These are phyloP conservation scores for Penicillium malachiteum DNA, from an alignment of 495 filamentous ascomycete species.

Conservation along the genomic window DNA sequence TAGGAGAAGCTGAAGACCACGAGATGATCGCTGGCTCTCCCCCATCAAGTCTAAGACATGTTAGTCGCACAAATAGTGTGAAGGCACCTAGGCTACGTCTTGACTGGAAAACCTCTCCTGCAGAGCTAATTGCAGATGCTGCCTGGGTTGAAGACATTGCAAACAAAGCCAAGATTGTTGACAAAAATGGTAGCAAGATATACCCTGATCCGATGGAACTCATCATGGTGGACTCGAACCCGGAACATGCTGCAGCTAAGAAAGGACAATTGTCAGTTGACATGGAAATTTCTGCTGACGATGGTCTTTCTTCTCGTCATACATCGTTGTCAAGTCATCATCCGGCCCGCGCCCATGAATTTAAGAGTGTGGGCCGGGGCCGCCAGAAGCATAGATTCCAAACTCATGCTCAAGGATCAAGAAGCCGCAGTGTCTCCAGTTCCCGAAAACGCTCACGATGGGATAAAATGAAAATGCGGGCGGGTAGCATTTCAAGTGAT, in stretches of 20 bases:
- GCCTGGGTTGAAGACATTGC: constrained; percentile 78
- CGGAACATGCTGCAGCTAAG: constrained; percentile 10
- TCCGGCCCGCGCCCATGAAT: constrained; percentile 28
- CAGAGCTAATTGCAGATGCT: constrained; percentile 79
- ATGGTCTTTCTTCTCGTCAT: constrained; percentile 22
- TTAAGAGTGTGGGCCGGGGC: constrained; percentile 34
- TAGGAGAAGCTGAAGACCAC: constrained; percentile 20
- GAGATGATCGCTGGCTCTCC: constrained; percentile 32
- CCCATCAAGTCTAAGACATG: constrained; percentile 33
- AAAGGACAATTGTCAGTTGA: constrained; percentile 17
- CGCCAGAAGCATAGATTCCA: constrained; percentile 31
- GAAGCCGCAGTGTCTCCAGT: constrained; percentile 29
- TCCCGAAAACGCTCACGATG: constrained; percentile 21
- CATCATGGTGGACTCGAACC: constrained; percentile 15
- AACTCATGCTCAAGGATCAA: constrained; percentile 24
- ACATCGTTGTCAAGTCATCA: constrained; percentile 33
- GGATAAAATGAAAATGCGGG: constrained; percentile 27
- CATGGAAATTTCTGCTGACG: constrained; percentile 13
- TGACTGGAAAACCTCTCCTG: constrained; percentile 78
- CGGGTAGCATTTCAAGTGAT: constrained; percentile 32
- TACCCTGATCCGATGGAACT: constrained; percentile 50
- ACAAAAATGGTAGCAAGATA: constrained; percentile 67
- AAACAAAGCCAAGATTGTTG: constrained; percentile 74
- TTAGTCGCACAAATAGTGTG: constrained; percentile 35
- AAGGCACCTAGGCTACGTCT: constrained; percentile 64